Base-by-base conservation (phyloP, 2,329 filamentous ascomycete genomes). In the Macrophomina pseudophaseolina region DNA sequence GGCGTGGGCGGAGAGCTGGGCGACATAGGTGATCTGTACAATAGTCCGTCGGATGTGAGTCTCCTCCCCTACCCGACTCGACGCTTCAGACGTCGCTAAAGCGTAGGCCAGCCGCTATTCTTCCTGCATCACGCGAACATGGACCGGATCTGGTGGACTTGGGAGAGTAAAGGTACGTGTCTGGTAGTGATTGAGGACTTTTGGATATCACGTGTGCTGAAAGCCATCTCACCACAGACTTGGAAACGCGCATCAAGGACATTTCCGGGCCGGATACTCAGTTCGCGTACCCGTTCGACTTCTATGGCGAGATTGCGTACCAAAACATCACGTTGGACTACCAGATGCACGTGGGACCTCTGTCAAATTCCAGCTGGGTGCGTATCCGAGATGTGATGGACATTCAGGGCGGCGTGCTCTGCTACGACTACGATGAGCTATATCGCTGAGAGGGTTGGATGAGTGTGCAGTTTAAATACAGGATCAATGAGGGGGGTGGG, bases 81-180 rank as follows among this genome's bases (percentile, higher is more conserved):
- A 23, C 4, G 16, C 33, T 33, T 40, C 18, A 14, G 16, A 16
- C 7, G 12, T 2, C n/a, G 32, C 52, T 54, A 9, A 54, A 4
- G 16, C 5, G 52, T n/a, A 5, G 30, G 16, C 16, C 32, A 54
- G 52, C 81, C 81, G 2, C 75, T 49, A 2, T 62, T 66, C 54
- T 66, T 48, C 71, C 74, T 82, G 23, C 82, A 84, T 69, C 83
- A 85, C 66, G 78, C 76, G 2, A 80, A 80, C 73, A 80, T 85
- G 33, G 83, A 85, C 68, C 76, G 82, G 2, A 70, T 78, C 4
- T 85, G 78, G 74, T 83, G 80, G 80, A 82, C 80, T 16, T 85
- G 83, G 83, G 82, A 85, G 72, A 82, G 80, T 63, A 12, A 33
- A n/a, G 44, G 58, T 62, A 49, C 4, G 23, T 35, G 42, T 12